Conservation (phyloP, 2,329 filamentous ascomycete genomes). For the Phaeomoniella chlamydospora region DNA sequence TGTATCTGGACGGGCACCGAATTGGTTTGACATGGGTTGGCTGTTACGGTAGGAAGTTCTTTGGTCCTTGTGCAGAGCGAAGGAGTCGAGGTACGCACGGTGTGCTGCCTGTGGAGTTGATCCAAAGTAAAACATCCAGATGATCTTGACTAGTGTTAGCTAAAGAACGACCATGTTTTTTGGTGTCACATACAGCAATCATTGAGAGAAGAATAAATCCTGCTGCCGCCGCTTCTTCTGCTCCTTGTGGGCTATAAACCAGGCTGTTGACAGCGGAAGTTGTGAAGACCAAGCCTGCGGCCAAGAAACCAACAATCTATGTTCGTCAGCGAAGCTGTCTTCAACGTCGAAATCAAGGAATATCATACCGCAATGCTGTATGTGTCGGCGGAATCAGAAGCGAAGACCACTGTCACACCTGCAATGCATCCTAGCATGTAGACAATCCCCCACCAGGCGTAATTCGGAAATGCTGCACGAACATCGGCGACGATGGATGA, state of each 20-base stretch:
- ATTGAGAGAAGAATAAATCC: constrained; percentile 91
- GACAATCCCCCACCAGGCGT: constrained; percentile 80
- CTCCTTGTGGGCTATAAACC: constrained; percentile 59
- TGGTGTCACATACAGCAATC: constrained; percentile 54
- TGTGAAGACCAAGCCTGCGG: constrained; percentile 68
- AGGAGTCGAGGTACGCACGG: constrained; percentile 87
- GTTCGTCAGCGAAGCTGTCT: constrained; percentile 13
- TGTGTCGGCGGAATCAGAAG: constrained; percentile 67
- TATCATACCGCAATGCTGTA: constrained; percentile 69
- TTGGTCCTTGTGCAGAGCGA: constrained; percentile 76
- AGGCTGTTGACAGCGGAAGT: constrained; percentile 76
- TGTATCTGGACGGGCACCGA: constrained; percentile 63
- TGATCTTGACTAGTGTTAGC: constrained; percentile 47
- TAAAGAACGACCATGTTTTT: background rate
- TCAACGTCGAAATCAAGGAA: background rate
- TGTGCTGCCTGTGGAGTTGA: constrained; percentile 76
- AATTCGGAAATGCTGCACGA: constrained; percentile 55
- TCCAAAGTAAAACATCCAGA: constrained; percentile 99
- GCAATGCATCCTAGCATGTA: constrained; percentile 75
- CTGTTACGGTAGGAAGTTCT: constrained; percentile 46
- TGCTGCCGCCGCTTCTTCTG: constrained; percentile 74
- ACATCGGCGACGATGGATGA: constrained; percentile 61
- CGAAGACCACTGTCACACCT: constrained; percentile 69
- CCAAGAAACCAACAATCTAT: constrained; percentile 70
- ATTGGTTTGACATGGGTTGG: constrained; percentile 57